Conservation (phyloP, 1,139 yeast genomes). For the Hyphopichia fennica region DNA sequence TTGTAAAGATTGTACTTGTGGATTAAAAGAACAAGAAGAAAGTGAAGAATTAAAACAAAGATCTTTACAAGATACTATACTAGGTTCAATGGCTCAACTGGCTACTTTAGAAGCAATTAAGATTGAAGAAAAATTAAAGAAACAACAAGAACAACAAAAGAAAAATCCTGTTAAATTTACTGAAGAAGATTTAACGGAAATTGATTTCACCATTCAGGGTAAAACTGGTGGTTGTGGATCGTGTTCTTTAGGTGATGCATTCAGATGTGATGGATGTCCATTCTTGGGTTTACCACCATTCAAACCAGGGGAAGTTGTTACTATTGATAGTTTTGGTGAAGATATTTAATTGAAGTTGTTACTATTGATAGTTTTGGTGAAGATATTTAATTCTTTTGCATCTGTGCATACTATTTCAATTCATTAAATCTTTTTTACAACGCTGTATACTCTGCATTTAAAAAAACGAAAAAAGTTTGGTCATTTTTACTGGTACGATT, state of each 20-base stretch:
- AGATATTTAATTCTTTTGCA: constrained; percentile 38
- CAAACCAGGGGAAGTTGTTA: constrained; percentile 85
- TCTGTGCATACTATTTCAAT: no score
- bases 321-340: constrained; percentile 54
- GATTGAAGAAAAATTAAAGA: constrained; percentile 50
- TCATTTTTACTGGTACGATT: no score
- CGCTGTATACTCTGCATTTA: no score
- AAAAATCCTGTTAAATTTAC: constrained; percentile 53
- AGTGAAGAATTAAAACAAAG: constrained; percentile 51
- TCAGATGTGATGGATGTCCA: constrained; percentile 98
- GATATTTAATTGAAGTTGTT: constrained; percentile 59
- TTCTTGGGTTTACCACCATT: constrained; percentile 95
- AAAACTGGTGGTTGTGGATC: constrained; percentile 97
- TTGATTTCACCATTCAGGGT: constrained; percentile 93
- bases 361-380: constrained; percentile 55
- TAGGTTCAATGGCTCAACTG: constrained; percentile 50
- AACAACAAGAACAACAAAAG: constrained; percentile 10
- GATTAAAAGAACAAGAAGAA: constrained; percentile 80
- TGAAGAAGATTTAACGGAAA: constrained; percentile 72
- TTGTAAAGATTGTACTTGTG: constrained; percentile 98
- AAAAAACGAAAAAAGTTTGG: no score
- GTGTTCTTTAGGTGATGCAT: constrained; percentile 96
- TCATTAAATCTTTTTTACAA: no score
- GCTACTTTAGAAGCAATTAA: constrained; percentile 55
- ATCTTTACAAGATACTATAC: constrained; percentile 42